Conservation (phyloP, 768 basidiomycete species). For the Leucosporidium yakuticum region DNA sequence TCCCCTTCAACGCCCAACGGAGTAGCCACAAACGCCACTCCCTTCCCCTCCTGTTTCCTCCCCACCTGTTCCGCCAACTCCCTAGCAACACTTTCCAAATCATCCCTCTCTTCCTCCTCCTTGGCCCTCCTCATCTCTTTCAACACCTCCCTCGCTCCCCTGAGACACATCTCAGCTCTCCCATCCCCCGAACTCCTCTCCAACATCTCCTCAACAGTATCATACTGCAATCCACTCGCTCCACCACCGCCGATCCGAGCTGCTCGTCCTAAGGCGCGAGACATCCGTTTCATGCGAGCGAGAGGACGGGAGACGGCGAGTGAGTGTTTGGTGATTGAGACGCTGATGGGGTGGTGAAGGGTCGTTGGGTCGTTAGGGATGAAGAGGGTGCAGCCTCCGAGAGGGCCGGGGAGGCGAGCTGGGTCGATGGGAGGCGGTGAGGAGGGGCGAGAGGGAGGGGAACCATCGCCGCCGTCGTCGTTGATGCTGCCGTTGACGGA, state of each 20-base stretch:
- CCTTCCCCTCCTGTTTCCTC: too few species aligned
- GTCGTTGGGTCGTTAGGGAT: constrained; percentile 9
- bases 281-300: constrained; percentile 2
- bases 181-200: constrained; percentile 17
- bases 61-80: too few species aligned
- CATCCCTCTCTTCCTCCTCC: constrained; percentile 5
- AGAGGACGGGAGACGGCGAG: constrained; percentile 8
- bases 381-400: constrained; percentile 25
- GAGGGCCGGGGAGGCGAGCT: constrained; percentile 9
- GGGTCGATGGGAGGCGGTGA: constrained; percentile 1
- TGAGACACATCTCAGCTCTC: constrained; percentile 19
- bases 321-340: constrained; percentile 4
- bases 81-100: too few species aligned
- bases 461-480: too few species aligned
- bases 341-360: constrained; percentile 1
- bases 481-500: too few species aligned
- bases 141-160: constrained; percentile 13
- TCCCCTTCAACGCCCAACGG: too few species aligned
- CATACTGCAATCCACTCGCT: constrained; percentile 8
- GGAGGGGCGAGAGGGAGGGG: not conserved
- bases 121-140: constrained; percentile 14
- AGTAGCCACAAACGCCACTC: too few species aligned
- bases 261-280: constrained; percentile 18
- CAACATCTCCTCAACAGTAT: constrained; percentile 25
- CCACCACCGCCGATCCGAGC: not conserved